Conservation (phyloP, 768 basidiomycete species). For the Tylopilus vinaceipallidus region DNA sequence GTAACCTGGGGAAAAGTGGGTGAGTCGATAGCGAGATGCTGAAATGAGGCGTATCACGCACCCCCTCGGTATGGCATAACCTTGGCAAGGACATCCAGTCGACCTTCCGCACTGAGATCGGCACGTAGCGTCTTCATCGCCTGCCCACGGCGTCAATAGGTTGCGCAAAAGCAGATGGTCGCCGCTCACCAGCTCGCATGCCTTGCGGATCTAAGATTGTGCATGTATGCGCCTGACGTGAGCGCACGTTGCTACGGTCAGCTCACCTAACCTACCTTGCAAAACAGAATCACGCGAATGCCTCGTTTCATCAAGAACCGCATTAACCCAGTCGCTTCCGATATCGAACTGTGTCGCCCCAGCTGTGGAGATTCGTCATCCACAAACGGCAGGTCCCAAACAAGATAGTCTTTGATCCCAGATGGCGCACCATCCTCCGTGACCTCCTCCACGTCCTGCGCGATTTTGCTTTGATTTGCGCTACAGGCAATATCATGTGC, state of each 20-base stretch:
- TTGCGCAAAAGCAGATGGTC: not conserved
- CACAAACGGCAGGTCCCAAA: conserved; percentile 70
- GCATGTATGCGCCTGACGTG: not conserved
- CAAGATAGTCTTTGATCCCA: conserved; percentile 73
- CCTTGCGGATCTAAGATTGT: conserved; percentile 61
- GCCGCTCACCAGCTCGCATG: conserved; percentile 69
- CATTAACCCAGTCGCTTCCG: conserved; percentile 72
- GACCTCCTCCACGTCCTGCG: conserved; percentile 59
- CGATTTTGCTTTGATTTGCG: not conserved
- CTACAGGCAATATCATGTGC: not conserved
- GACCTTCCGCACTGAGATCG: conserved; percentile 70
- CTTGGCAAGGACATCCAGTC: conserved; percentile 68
- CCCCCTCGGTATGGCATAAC: conserved; percentile 87
- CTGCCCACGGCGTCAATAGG: conserved; percentile 38
- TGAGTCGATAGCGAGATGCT: not conserved
- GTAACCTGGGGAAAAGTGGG: conserved; percentile 49
- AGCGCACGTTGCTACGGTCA: not conserved
- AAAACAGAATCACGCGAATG: conserved; percentile 82
- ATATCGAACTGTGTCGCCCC: conserved; percentile 56
- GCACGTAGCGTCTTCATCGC: conserved; percentile 76
- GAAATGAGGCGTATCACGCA: conserved; percentile 28
- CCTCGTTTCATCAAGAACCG: conserved; percentile 80
- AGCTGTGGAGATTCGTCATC: conserved; percentile 53
- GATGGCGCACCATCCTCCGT: conserved; percentile 82
- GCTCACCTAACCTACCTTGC: conserved; percentile 51